A percentile compares a stretch with the other conserved stretches of the same genome.
Conservation (phyloP, 2,329 filamentous ascomycete genomes). For the Plenodomus tracheiphilus region DNA sequence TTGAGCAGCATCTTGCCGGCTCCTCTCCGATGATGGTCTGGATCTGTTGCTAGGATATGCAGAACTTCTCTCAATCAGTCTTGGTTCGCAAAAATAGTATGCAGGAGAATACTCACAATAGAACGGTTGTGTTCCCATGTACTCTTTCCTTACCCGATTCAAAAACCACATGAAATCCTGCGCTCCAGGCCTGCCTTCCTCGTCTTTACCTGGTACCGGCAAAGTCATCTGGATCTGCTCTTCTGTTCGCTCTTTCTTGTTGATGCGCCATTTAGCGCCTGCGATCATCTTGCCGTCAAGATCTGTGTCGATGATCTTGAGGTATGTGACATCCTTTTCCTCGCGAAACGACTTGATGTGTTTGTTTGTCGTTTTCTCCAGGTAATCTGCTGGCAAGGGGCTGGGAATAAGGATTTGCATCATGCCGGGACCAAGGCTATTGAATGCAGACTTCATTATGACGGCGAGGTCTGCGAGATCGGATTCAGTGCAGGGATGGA, state of each 20-base stretch:
- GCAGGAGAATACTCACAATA: slow-evolving; percentile 24
- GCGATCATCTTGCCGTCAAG: slow-evolving; percentile 37
- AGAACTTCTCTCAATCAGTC: slow-evolving; percentile 23
- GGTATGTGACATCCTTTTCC: slow-evolving; percentile 32
- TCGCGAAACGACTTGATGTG: slow-evolving; percentile 27
- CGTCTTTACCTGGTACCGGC: slow-evolving; percentile 26
- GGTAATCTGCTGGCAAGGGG: slow-evolving; percentile 20
- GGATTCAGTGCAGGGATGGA: slow-evolving; percentile 28
- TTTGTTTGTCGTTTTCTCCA: slow-evolving; percentile 24
- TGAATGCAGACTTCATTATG: slow-evolving; percentile 37
- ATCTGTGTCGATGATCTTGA: slow-evolving; percentile 43
- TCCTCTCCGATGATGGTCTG: slow-evolving; percentile 47
- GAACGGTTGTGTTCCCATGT: slow-evolving; percentile 42
- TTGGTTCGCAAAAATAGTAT: background rate
- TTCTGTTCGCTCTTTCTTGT: slow-evolving; percentile 34
- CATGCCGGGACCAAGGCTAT: slow-evolving; percentile 27
- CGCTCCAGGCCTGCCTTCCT: slow-evolving; percentile 27
- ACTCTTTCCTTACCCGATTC: slow-evolving; percentile 27
- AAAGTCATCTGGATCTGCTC: slow-evolving; percentile 36
- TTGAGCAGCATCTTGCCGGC: slow-evolving; percentile 46
- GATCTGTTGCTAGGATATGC: slow-evolving; percentile 40
- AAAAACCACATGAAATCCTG: slow-evolving; percentile 36
- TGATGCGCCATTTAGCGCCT: slow-evolving; percentile 43
- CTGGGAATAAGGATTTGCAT: slow-evolving; percentile 22
- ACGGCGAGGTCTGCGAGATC: slow-evolving; percentile 35